Evolutionary conservation across 495 filamentous ascomycete genomes (phyloP), one percentile per base, ranked within the genome.

Genomic region (Trichocladium uniseriatum): DNA sequence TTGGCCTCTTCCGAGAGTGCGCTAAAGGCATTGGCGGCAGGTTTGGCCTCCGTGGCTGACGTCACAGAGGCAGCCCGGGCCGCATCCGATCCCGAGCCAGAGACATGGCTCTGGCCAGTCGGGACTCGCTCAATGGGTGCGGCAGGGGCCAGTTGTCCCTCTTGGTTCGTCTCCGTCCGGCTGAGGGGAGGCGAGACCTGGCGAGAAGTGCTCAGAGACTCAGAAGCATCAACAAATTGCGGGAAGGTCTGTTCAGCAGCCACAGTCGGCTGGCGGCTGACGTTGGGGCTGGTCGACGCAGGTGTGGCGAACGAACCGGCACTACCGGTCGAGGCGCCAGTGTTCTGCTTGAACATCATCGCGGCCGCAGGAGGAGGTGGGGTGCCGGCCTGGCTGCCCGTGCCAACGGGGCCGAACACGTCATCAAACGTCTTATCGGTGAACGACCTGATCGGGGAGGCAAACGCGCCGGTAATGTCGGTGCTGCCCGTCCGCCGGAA

Each of bases 171-270:
- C 35, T 81, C 84, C 31, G 77, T 79, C 43, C 84, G 77, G 59
- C 86, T 88, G 36, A 78, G 83, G 21, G 89, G 82, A n/a, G 88
- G 84, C 14, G 85, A 83, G 22, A 84, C 84, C 68, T 83, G 82
- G 2, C 87, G 86, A 2, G 88, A 91, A 16, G 84, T 87, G 45
- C 77, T 80, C 38, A 83, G 64, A 0, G 86, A 87, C 43, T 88
- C 84, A 32, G 76, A 69, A 21, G 79, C 69, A 28, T 77, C 74
- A 22, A 69, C 73, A 48, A 92, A 80, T 0, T 84, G 81, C 15
- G 87, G 67, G 55, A 83, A 84, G 58, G 79, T 77, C 15, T 79
- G 74, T 28, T 83, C 74, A 22, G 64, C 68, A 13, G 63, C 58
- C 2, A 69, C 52, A 36, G 73, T 69, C 5, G 66, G 58, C 50